Percentiles rank a stretch among this genome's conserved stretches.
Conservation (phyloP, 129 eudicot genomes). For the Pulicaria dysenterica region DNA sequence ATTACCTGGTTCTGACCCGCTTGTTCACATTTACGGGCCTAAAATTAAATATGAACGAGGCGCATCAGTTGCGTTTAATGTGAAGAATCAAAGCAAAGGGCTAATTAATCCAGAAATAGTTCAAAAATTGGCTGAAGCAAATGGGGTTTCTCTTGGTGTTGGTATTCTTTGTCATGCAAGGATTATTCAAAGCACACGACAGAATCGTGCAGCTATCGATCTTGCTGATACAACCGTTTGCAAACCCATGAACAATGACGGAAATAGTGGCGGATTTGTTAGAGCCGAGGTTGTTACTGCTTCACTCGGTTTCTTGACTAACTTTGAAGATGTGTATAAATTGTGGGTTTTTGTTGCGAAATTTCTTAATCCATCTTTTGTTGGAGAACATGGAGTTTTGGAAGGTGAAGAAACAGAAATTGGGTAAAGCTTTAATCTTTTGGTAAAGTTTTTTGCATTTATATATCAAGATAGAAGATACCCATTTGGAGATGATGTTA, state of each 20-base stretch:
- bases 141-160: slow-evolving; percentile 44
- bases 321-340: slow-evolving; percentile 47
- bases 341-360: slow-evolving; percentile 48
- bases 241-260: slow-evolving; percentile 36
- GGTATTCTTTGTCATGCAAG: slow-evolving; percentile 45
- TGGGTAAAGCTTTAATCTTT: slow-evolving; percentile 25
- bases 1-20: slow-evolving; percentile 31
- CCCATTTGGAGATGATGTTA: slow-evolving; percentile 19
- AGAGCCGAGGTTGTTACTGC: slow-evolving; percentile 48
- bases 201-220: slow-evolving; percentile 26
- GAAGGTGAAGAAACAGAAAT: slow-evolving; percentile 26
- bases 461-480: slow-evolving; percentile 21
- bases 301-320: slow-evolving; percentile 47
- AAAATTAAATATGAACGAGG: slow-evolving; percentile 48
- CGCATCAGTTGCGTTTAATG: slow-evolving; percentile 46
- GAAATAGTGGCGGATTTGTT: slow-evolving; percentile 32
- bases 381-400: slow-evolving; percentile 29
- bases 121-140: slow-evolving; percentile 39
- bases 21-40: slow-evolving; percentile 49
- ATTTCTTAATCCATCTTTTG: slow-evolving; percentile 38
- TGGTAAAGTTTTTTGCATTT: slow-evolving; percentile 32
- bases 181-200: slow-evolving; percentile 38
- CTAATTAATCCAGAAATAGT: slow-evolving; percentile 41
- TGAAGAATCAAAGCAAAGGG: slow-evolving; percentile 35
- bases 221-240: slow-evolving; percentile 39